Base-by-base conservation (phyloP, 768 basidiomycete species). In the Xerocomellus dryophilus region DNA sequence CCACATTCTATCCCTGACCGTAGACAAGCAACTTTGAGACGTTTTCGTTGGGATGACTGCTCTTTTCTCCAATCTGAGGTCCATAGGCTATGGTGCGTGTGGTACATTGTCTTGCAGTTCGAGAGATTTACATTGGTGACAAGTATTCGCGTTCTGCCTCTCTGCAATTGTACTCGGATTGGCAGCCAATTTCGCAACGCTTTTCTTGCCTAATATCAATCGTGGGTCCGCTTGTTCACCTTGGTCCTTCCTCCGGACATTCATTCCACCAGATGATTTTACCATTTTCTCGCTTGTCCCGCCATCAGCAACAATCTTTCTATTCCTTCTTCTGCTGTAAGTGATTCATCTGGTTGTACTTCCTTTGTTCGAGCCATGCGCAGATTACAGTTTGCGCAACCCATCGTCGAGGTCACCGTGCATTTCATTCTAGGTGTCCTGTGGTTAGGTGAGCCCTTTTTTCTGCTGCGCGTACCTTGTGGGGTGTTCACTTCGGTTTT, bases 311-410 rank as follows among this genome's bases (percentile, higher is more conserved):
- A 88, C 87, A 14, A 81, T 90, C 61, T 76, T 90, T 23, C 47
- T 75, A 29, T 81, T 89, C 56, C 61, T 89, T 21, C 65, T 84
- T 57, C 71, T 80, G 88, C 87, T 29, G 34, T 35, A 52, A 61
- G 80, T 36, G 20, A 21, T 54, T 25, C 10, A n/a, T 18, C 25
- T 35, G 23, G 15, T 8, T 21, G 7, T 21, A 15, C 27, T 21
- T 32, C 20, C 20, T 14, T 50, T 11, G 14, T 45, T 60, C 46
- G 46, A 53, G 21, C 20, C 17, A 45, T 58, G 46, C 36, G 9
- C 63, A 90, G 88, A 51, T 51, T 88, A 56, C 82, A 85, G 74
- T 88, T 84, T 76, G 83, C 85, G 2, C 80, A 82, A 63, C 88
- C 90, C 9, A 68, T 79, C 52, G 72, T 83, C 20, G 90, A 91